Evolutionary conservation across 495 filamentous ascomycete genomes (phyloP), one percentile per base, ranked within the genome.

Genomic region (Penicillium steckii): DNA sequence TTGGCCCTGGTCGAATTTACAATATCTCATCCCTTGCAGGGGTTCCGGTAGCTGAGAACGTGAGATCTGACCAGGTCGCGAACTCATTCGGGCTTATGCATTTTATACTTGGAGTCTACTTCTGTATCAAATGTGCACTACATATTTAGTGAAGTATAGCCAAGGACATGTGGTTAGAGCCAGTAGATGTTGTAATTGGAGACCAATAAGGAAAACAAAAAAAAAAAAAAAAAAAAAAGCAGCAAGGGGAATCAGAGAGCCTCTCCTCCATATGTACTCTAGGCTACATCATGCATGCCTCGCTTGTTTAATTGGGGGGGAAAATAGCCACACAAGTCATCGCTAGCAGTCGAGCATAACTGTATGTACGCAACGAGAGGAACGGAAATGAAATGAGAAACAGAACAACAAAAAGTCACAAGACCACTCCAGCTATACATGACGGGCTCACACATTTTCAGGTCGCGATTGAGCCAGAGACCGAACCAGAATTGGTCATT

Each of bases 401-500:
- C 3, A 6, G 15, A 37, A 37, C 15, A 37, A 33, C 8, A 13
- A 33, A 33, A 33, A 33, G 30, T n/a, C n/a, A n/a, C n/a, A n/a
- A n/a, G n/a, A n/a, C n/a, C n/a, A n/a, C n/a, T n/a, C n/a, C n/a
- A n/a, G n/a, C n/a, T n/a, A n/a, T n/a, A n/a, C n/a, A n/a, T n/a
- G n/a, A n/a, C n/a, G n/a, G 41, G 22, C n/a, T 48, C 44, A 60
- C 22, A 19, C 55, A 19, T 7, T 9, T 26, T 42, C 54, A 64
- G 24, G 57, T 71, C 22, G 45, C 50, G 24, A 68, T 58, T 2
- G 72, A 72, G 13, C 58, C 64, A 12, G 68, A 43, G 9, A 60
- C 57, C 19, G 71, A 73, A 0, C 64, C 66, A 0, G 72, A 73
- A 19, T 71, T 69, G 15, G 69, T 57, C 53, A 60, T 56, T 8